Percentiles rank a stretch among this genome's conserved stretches.
phyloP scores from a whole-genome alignment of 1,284 basidiomycete genomes.

The Exobasidium rhododendri region DNA sequence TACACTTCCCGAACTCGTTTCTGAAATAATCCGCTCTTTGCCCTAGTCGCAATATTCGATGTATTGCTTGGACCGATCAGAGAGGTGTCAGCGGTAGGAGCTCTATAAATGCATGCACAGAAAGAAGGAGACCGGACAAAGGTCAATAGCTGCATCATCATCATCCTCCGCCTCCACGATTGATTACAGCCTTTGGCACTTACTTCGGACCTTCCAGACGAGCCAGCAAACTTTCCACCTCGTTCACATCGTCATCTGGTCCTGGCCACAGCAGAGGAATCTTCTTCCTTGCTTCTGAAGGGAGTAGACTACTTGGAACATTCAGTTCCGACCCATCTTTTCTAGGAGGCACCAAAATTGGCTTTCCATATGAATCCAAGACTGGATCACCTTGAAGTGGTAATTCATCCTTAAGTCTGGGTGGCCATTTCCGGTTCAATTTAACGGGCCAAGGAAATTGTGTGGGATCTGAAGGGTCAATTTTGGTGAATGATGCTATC shows the following conservation, averaged over 20 bases:
- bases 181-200: neutral
- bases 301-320: neutral
- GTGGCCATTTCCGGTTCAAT: constrained; percentile 51
- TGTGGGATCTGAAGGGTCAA: constrained; percentile 42
- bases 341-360: constrained; percentile 38
- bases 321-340: neutral
- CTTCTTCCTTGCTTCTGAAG: constrained; percentile 6
- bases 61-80: constrained; percentile 35
- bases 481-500: constrained; percentile 44
- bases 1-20: constrained; percentile 51
- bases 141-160: neutral
- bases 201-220: constrained; percentile 5
- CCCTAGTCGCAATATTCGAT: constrained; percentile 27
- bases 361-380: constrained; percentile 41
- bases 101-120: no score
- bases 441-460: constrained; percentile 51
- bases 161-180: neutral
- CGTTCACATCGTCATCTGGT: constrained; percentile 13
- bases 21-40: constrained; percentile 31
- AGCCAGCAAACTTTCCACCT: constrained; percentile 1
- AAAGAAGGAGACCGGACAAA: neutral
- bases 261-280: constrained; percentile 17
- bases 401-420: constrained; percentile 42
- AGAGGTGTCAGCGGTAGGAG: constrained; percentile 12
- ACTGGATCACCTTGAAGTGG: constrained; percentile 47